Evolutionary conservation across 2,329 filamentous ascomycete species (phyloP), one percentile per base, ranked within the genome.

Genomic region (Exophiala oligosperma): DNA sequence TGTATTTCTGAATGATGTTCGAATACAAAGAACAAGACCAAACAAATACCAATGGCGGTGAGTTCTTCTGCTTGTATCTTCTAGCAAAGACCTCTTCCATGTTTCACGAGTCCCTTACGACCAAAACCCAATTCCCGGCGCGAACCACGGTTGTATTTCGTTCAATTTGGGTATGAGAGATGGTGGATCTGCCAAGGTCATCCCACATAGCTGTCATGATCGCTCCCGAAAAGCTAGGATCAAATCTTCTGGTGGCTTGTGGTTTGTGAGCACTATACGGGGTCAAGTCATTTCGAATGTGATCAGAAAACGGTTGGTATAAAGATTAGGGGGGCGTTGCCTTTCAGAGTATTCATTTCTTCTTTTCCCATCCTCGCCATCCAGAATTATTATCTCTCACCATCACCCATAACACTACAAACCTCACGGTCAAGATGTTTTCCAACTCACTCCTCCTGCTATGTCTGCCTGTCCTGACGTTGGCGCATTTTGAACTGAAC

Each of bases 401-500:
- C 29, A 28, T 41, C 29, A 52, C 26, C n/a, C 23, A 9, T 23
- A n/a, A n/a, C 29, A 3, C 23, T 26, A 3, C 26, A 35, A 35
- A 11, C 9, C 40, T 26, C 37, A 24, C 17, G 17, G 32, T 32
- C 55, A 54, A 49, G 14, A 58, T 58, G 55, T 40, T 58, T 14
- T 21, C 55, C n/a, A 49, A 49, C 7, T 53, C 55, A 37, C 47
- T 56, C 26, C 57, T 60, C 52, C 52, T 60, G 28, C 37, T 55
- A 23, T 28, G 47, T 21, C 57, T 60, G 28, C 57, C 57, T 1
- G 32, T 52, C 26, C 48, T 60, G 21, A 29, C 48, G 3, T 71
- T 79, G 41, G 82, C 82, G 11, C 84, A 86, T 68, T 85, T 84
- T 73, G 67, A 74, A 2, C 75, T 86, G 70, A 68, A 74, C 37